Conservation (phyloP, 202 grass and related monocot species). For the Tripidium arundinaceum region DNA sequence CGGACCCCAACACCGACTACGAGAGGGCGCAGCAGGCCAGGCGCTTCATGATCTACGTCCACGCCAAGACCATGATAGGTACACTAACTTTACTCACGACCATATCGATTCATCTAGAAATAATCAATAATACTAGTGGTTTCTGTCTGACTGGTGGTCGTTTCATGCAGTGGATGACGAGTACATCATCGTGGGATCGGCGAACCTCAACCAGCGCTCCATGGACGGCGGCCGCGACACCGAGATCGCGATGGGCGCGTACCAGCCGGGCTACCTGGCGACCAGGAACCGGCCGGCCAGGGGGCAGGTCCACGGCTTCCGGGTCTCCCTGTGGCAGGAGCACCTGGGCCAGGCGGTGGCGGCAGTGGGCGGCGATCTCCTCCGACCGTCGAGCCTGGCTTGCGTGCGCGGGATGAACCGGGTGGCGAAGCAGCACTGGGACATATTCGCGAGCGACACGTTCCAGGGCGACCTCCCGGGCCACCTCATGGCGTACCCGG, state of each 20-base stretch:
- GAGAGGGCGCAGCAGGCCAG: conserved; percentile 52
- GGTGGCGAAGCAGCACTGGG: conserved; percentile 46
- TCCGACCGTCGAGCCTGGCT: conserved; percentile 34
- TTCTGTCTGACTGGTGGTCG: not conserved
- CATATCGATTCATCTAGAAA: not conserved
- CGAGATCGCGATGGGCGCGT: conserved; percentile 81
- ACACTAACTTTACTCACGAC: not conserved
- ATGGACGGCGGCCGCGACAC: conserved; percentile 78
- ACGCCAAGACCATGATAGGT: conserved; percentile 97
- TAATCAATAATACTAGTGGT: not conserved
- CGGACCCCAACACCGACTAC: conserved; percentile 58
- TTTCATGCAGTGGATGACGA: conserved; percentile 79
- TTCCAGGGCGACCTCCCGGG: conserved; percentile 49
- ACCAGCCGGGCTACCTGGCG: conserved; percentile 56
- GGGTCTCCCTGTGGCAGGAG: conserved; percentile 62
- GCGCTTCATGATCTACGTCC: conserved; percentile 96
- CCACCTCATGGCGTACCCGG: conserved; percentile 73
- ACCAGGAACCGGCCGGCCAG: conserved; percentile 12
- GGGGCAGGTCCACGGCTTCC: conserved; percentile 74
- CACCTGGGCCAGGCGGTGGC: conserved; percentile 43
- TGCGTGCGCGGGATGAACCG: conserved; percentile 59
- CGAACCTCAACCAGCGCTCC: conserved; percentile 85
- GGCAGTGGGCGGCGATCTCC: not conserved
- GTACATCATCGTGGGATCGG: conserved; percentile 83
- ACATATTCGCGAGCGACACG: conserved; percentile 36